Evolutionary conservation across 306 rosid genomes (phyloP), one percentile per base, ranked within the genome.

Genomic region (Bauhinia variegata): DNA sequence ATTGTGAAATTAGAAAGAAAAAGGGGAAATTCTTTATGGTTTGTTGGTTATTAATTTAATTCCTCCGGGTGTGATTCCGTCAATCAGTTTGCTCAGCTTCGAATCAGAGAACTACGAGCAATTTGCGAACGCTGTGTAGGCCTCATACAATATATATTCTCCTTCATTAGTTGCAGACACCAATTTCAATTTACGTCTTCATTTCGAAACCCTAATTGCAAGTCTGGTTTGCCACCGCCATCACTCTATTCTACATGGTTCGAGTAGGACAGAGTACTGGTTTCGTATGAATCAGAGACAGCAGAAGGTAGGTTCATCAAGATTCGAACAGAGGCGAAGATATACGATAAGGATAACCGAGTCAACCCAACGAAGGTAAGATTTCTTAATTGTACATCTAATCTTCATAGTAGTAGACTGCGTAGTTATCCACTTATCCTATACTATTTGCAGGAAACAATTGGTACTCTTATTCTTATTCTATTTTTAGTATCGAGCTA

Each of bases 281-380:
- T 84, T 87, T 67, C 84, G 89, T 9, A 55, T 75, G 32, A 79
- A 73, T 63, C 98, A 83, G 80, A 79, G 82, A 93, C 96, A 44
- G 88, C 97, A 47, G 98, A 86, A 78, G 84, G 88, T 74, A 89
- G 96, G 70, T 89, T 92, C 80, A 92, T 92, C 48, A 92, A 92
- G 86, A 86, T 93, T 77, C 97, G 88, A 88, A 96, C 98, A 65
- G 80, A 84, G 68, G 70, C 83, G 95, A 77, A 81, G 73, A 75
- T 60, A 79, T 88, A 93, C 83, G 98, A 93, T 78, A 83, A 69
- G 54, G 93, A 86, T 80, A 93, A 89, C 75, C 82, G 84, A 71
- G 89, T 84, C 65, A 89, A 89, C 70, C 97, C 98, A 50, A 82
- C 83, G 96, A 93, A 93, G 89, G 98, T 93, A 75, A 67, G 79